Evolutionary conservation across 2,329 filamentous ascomycete genomes (phyloP), one percentile per base, ranked within the genome.

Genomic region (Fusarium bactridioides): DNA sequence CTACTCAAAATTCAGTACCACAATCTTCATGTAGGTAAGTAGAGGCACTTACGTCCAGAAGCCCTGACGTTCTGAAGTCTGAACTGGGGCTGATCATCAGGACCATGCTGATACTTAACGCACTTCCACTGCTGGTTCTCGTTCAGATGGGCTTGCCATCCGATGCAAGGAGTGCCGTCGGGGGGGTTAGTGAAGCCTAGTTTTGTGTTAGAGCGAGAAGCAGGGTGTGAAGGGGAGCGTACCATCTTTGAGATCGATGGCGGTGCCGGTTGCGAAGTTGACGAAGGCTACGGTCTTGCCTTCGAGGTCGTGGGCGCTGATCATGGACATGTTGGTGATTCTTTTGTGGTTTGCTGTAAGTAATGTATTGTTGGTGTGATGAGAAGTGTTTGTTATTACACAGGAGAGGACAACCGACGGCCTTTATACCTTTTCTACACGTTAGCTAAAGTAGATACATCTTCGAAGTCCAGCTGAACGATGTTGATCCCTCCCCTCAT

Each of bases 21-120:
- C 5, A 5, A 0, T 4, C 15, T 7, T 4, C 11, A 19, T 6
- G 0, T 10, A 4, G 5, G 15, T 13, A 4, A 10, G 15, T 23
- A 19, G 5, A 23, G 21, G 2, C 18, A 27, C 54, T 45, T 10
- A 45, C 54, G 38, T 8, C 38, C 54, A 27, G 38, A 23, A 23
- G 54, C 54, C 11, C 27, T 45, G 21, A 57, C 5, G 13, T 57
- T 57, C 38, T 57, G 38, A 9, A 57, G 37, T 31, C 54, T 57
- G 4, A 57, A 57, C 16, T 55, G 37, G 1, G 54, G 29, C n/a
- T 44, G 54, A 3, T 45, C 54, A 9, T 45, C 54, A 45, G 40
- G n/a, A 2, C 40, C 54, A 4, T 57, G 38, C n/a, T 45, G 27
- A n/a, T 45, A 57, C 21, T 57, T 57, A 13, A 57, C 38, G 12